Conservation (phyloP, 139 green algal genomes). For the Auxenochlorella pyrenoidosa region DNA sequence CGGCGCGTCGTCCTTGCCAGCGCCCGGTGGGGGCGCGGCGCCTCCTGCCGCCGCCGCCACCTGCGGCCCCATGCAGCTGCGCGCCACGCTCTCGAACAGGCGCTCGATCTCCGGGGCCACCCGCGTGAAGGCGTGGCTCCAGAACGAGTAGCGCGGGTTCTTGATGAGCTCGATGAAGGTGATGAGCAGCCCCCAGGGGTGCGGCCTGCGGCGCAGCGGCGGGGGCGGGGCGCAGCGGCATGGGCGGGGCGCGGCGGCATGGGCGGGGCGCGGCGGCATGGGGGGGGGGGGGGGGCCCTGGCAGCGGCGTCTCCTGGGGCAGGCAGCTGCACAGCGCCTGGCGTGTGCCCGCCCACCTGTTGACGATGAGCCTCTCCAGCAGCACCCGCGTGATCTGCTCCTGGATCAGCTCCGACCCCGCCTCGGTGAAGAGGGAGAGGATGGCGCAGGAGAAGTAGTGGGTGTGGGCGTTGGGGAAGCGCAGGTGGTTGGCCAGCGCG, state of each 20-base stretch:
- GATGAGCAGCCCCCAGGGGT: slow-evolving; percentile 96
- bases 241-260: slow-evolving; percentile 53
- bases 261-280: slow-evolving; percentile 65
- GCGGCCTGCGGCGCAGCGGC: slow-evolving; percentile 45
- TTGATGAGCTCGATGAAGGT: slow-evolving; percentile 99
- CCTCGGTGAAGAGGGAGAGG: slow-evolving; percentile 93
- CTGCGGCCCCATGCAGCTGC: slow-evolving; percentile 34
- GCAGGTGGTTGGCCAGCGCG: slow-evolving; percentile 98
- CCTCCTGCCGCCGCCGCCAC: neutral
- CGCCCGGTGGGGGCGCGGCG: neutral
- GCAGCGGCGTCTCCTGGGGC: neutral
- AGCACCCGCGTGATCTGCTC: slow-evolving; percentile 98
- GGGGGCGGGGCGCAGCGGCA: neutral
- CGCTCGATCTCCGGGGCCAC: slow-evolving; percentile 96
- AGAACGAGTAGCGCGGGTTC: slow-evolving; percentile 98
- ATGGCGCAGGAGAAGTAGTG: slow-evolving; percentile 98
- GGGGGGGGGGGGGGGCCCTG: neutral
- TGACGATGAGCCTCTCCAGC: slow-evolving; percentile 99
- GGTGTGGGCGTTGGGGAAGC: slow-evolving; percentile 99
- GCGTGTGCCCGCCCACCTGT: slow-evolving; percentile 65
- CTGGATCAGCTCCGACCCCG: slow-evolving; percentile 73
- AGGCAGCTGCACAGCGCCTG: too few relatives aligned
- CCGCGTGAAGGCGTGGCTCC: slow-evolving; percentile 93
- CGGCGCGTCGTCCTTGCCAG: neutral
- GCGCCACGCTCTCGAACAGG: slow-evolving; percentile 95